A percentile compares a stretch with the other conserved stretches of the same genome.
Conservation (phyloP, 2,329 filamentous ascomycete genomes). For the Aureobasidium sp. region DNA sequence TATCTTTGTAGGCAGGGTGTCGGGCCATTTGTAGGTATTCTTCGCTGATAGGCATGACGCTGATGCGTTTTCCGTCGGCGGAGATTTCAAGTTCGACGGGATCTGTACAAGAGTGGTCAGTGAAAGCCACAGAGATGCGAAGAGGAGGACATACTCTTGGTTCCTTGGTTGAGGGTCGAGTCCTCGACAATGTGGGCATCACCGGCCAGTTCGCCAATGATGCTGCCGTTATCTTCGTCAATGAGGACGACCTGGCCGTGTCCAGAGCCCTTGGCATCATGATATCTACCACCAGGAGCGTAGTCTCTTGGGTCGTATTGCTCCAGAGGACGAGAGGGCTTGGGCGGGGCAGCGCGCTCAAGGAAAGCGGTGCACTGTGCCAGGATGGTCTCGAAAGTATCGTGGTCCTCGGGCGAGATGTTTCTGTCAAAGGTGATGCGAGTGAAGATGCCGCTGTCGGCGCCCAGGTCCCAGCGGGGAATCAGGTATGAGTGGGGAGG, state of each 20-base stretch:
- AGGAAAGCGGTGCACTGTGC: slow-evolving; percentile 97
- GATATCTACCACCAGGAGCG: slow-evolving; percentile 59
- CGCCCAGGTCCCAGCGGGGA: slow-evolving; percentile 87
- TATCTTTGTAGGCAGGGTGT: slow-evolving; percentile 89
- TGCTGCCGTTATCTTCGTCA: slow-evolving; percentile 92
- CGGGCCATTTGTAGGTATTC: slow-evolving; percentile 70
- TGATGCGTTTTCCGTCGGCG: slow-evolving; percentile 59
- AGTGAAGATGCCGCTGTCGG: slow-evolving; percentile 83
- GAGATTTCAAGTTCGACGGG: slow-evolving; percentile 75
- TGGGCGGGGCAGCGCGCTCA: slow-evolving; percentile 65
- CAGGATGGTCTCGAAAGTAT: slow-evolving; percentile 95
- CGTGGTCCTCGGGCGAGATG: slow-evolving; percentile 79
- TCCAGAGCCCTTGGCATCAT: slow-evolving; percentile 43
- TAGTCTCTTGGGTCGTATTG: slow-evolving; percentile 77
- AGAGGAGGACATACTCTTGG: slow-evolving; percentile 61
- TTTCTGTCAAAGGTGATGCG: slow-evolving; percentile 75
- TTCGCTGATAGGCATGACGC: slow-evolving; percentile 58
- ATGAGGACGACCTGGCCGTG: slow-evolving; percentile 79
- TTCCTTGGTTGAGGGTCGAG: slow-evolving; percentile 68
- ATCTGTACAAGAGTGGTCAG: slow-evolving; percentile 42
- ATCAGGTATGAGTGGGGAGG: slow-evolving; percentile 89
- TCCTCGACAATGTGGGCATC: slow-evolving; percentile 76
- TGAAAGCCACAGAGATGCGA: neutral
- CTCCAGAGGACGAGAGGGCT: slow-evolving; percentile 26
- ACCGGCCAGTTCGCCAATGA: slow-evolving; percentile 84